These are phyloP conservation scores for Hypoxylon sp. DNA, from an alignment of 2,329 filamentous ascomycete genomes.

Conservation along the genomic window DNA sequence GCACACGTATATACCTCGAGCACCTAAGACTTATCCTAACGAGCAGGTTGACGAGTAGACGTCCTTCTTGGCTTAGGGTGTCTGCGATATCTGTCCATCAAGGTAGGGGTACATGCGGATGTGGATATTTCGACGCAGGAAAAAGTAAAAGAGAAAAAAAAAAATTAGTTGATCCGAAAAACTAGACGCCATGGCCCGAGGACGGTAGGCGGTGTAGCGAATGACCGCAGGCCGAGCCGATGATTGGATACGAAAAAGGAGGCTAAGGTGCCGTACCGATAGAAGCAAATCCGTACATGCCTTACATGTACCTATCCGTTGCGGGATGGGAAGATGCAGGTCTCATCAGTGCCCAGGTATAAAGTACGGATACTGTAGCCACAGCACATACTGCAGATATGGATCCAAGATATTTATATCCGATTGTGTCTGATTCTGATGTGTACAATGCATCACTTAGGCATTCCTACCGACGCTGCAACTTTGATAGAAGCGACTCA, in stretches of 20 bases:
- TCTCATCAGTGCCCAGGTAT: background rate
- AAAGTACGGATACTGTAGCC: background rate
- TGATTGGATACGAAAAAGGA: background rate
- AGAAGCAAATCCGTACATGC: conserved; percentile 5
- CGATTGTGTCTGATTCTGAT: too few relatives aligned
- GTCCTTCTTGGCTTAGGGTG: background rate
- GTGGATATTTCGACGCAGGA: conserved; percentile 11
- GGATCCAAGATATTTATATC: too few relatives aligned
- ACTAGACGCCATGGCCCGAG: conserved; percentile 30
- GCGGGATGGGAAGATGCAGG: conserved; percentile 5
- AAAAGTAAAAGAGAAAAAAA: conserved; percentile 3
- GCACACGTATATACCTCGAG: conserved; percentile 13
- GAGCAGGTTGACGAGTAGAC: conserved; percentile 8
- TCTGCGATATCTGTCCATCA: conserved; percentile 13
- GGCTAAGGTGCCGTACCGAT: conserved; percentile 3
- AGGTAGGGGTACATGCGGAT: conserved; percentile 24
- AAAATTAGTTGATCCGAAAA: conserved; percentile 13
- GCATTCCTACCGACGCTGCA: conserved; percentile 22
- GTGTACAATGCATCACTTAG: conserved; percentile 18
- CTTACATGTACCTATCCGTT: conserved; percentile 20
- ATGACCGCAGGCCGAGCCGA: conserved; percentile 13
- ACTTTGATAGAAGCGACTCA: conserved; percentile 16
- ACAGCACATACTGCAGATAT: too few relatives aligned
- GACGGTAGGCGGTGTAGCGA: conserved; percentile 31
- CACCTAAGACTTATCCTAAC: conserved; percentile 7